Evolutionary conservation across 768 basidiomycete genomes (phyloP).

Genomic region (Tulasnella sp.): DNA sequence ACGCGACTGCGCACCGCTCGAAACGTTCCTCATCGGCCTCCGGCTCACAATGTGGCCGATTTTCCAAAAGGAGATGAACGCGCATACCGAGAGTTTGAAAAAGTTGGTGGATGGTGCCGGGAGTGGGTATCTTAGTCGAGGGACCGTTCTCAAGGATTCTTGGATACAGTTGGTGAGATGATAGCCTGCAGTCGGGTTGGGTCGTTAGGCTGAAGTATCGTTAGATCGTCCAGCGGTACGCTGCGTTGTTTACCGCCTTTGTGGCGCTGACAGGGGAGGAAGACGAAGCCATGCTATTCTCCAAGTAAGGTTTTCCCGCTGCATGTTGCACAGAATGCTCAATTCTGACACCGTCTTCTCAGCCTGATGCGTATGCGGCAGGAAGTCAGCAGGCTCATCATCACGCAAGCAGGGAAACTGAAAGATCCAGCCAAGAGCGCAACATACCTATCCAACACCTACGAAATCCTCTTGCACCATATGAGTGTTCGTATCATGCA

Average conservation of each 20-base stretch:
- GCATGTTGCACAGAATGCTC: not conserved
- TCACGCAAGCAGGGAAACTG: constrained; percentile 56
- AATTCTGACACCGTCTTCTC: not conserved
- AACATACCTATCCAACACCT: constrained; percentile 58
- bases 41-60: constrained; percentile 86
- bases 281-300: constrained; percentile 94
- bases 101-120: constrained; percentile 62
- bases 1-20: constrained; percentile 66
- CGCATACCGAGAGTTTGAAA: constrained; percentile 70
- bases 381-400: constrained; percentile 66
- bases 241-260: constrained; percentile 68
- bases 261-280: constrained; percentile 67
- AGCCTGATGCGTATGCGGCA: constrained; percentile 78
- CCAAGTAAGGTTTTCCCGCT: constrained; percentile 46
- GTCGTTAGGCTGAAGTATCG: not conserved
- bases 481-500: constrained; percentile 46
- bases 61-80: constrained; percentile 80
- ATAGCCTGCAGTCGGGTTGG: constrained; percentile 15
- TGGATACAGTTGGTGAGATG: constrained; percentile 4
- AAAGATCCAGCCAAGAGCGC: constrained; percentile 48
- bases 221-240: constrained; percentile 68
- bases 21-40: constrained; percentile 66
- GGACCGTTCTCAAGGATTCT: constrained; percentile 5
- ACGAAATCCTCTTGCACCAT: constrained; percentile 62
- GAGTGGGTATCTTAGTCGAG: constrained; percentile 12